Evolutionary conservation across 805 yeast genomes (phyloP), one percentile per base, ranked within the genome.

Genomic region (Dipodascopsis tothii): DNA sequence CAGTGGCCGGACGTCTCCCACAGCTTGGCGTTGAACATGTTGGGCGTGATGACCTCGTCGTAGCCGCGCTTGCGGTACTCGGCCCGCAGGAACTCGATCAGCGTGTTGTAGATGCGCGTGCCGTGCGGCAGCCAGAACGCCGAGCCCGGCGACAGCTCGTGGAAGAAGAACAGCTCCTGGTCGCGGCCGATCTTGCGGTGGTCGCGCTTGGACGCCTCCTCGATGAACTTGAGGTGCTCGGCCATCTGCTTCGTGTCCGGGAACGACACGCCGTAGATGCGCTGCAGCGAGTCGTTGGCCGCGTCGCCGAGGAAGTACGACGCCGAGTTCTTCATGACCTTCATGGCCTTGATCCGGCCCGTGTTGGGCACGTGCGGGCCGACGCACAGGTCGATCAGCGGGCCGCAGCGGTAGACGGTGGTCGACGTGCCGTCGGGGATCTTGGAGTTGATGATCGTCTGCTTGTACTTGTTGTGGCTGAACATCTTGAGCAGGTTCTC

Each of bases 1-100:
- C 97, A 92, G 68, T 92, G 98, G 55, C 98, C 98, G 9, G 97
- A 88, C 44, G 92, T 84, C 72, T 90, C 95, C 99, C 99, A 92
- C 60, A 92, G 75, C 68, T 90, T 90, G 50, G 96, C 71, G 72
- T 88, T 90, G 77, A 77, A 92, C 97, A 92, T 92, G 72, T 92
- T 92, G 60, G 99, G 99, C 50, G 98, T 88, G 64, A 92, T 90
- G 55, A 92, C 98, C 72, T 92, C 99, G 53, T 92, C 96, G 66
- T 84, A 92, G 33, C 96, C 97, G 68, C 98, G 82, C 68, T 77
- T 79, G 62, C 82, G 80, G 70, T 92, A 92, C 71, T 92, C 95
- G 43, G 66, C 62, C 69, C 90, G 78, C 69, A 92, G 63, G 66
- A 86, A 67, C 25, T 84, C 87, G 56, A 80, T 78, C 65, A 92